Evolutionary conservation across 352 stramenopile species (phyloP), one percentile per base, ranked within the genome.

Genomic region (Phytophthora europaea): DNA sequence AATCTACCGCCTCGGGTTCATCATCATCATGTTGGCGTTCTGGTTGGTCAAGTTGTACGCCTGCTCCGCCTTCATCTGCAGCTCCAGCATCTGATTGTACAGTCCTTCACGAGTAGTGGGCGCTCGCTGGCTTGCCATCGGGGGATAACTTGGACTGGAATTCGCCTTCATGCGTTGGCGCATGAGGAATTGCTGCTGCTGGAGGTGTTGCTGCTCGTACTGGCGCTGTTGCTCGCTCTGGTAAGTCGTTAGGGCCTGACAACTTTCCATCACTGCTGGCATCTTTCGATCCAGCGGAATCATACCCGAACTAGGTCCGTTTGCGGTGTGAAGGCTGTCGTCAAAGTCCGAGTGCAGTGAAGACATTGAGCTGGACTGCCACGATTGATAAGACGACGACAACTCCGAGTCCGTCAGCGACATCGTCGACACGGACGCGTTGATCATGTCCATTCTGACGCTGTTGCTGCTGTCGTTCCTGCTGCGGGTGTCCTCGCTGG

Each of bases 81-180:
- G 72, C 67, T 91, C 84, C 31, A 92, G 72, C 87, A 94, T 92
- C 63, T 94, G 83, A 67, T 92, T 91, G 78, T 94, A 94, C 8
- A 94, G 76, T 13, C 73, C 84, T 66, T 82, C 75, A 22, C 85
- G 86, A n/a, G 72, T 73, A 13, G 47, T 36, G 10, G 70, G 61
- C 9, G 60, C 59, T 23, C 66, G 62, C 15, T 75, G 73, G 22
- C 33, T 59, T 20, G 65, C 56, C 33, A 61, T 53, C 9, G 64
- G 48, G 2, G 61, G 66, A 52, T 48, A 38, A n/a, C 56, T 72
- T 2, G 53, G 28, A 13, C 71, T 50, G 12, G 8, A 13, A 51
- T 75, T 63, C 61, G 81, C 74, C 51, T 83, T 73, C 61, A 83
- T 61, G 16, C 65, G 71, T 45, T 79, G 75, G 5, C 75, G 48